Conservation (phyloP, 139 green algal genomes). For the Spirogloea muscicola region DNA sequence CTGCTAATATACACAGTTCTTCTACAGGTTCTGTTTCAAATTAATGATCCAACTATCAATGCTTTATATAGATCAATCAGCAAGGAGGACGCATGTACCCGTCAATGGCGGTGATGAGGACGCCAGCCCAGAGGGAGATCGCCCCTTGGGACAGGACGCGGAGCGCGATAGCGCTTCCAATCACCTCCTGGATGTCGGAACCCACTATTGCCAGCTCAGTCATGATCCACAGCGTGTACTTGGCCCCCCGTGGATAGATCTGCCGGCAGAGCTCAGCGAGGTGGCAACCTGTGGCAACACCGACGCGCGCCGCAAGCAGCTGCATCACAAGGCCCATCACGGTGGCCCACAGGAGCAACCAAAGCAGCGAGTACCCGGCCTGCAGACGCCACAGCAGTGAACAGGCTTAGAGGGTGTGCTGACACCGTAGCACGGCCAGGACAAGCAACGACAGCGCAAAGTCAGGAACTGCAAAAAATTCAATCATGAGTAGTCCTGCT, state of each 20-base stretch:
- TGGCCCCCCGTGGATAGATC: constrained; percentile 15
- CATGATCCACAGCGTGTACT: constrained; percentile 14
- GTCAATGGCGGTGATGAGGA: constrained; percentile 34
- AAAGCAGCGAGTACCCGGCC: constrained; percentile 57
- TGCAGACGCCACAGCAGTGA: no score
- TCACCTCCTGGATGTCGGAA: constrained; percentile 53
- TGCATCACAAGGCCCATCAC: constrained; percentile 74
- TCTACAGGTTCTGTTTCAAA: no score
- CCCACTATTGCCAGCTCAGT: constrained; percentile 46
- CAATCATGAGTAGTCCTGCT: no score
- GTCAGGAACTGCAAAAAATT: no score
- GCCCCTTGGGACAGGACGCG: neutral
- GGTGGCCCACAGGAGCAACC: constrained; percentile 77
- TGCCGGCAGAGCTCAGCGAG: constrained; percentile 75
- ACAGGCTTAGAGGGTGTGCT: no score
- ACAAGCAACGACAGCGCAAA: no score
- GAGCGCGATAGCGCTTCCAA: constrained; percentile 40
- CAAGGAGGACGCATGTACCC: no score
- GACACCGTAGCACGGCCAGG: no score
- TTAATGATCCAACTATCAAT: no score
- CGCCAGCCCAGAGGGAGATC: constrained; percentile 21
- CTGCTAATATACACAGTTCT: no score
- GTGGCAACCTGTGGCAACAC: constrained; percentile 71
- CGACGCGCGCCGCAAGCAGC: constrained; percentile 70
- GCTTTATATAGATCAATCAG: no score